Base-by-base conservation (phyloP, 2,329 filamentous ascomycete genomes). In the Alternaria longipes region DNA sequence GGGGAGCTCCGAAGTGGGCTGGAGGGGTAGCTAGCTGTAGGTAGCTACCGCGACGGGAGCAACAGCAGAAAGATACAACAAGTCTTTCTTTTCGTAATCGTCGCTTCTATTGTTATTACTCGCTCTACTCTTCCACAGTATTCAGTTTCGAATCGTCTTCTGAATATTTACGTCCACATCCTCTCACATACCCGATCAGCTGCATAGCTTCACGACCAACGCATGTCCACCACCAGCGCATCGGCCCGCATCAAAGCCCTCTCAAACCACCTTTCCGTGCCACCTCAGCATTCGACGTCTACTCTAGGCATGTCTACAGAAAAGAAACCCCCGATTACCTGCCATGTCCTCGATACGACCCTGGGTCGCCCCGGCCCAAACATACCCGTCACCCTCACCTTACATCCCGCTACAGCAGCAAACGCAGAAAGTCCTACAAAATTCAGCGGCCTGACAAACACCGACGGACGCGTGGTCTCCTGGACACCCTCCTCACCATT, bases 301-400 rank as follows among this genome's bases (percentile, higher is more conserved):
- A 47, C 60, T 16, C 26, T 62, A 8, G 32, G 44, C 22, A 54
- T 60, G 55, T 64, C 55, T 20, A 75, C 68, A 64, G 53, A 70
- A 1, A 63, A 54, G 46, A 75, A 73, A 60, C 83, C 77, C 68
- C 87, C 87, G 74, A 94, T 95, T 74, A 94, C 92, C 78, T 94
- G 91, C 83, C 92, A 95, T 83, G 87, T 94, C 79, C 91, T 95
- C 77, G 91, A 95, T 84, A 94, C 91, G 11, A 86, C 88, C n/a
- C 82, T 86, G 63, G 92, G 92, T 73, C 85, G 85, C 59, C 92
- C 92, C 22, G 92, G 87, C 16, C 79, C 84, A 58, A 83, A 84
- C 64, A 86, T 95, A 71, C 84, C 84, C 66, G 91, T 94, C 59
- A 87, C 85, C 56, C 86, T 93, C 22, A 80, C 88, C 50, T 76